A percentile compares a stretch with the other conserved stretches of the same genome.
Evolutionary conservation across 129 eudicot genomes (phyloP).

Genomic region (Daucus carota): DH1_v3.0 NC_030384.2:30585501-30586000

Average conservation of each 20-base stretch:
- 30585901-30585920: constrained; percentile 8
- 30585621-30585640: not conserved
- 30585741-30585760: not conserved
- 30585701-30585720: not conserved
- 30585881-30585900: not conserved
- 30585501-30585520: not conserved
- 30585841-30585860: not conserved
- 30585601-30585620: not conserved
- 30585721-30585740: not conserved
- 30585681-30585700: not conserved
- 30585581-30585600: not conserved
- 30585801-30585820: not conserved
- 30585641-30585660: not conserved
- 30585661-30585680: not conserved
- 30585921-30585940: constrained; percentile 1
- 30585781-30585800: not conserved
- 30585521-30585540: not conserved
- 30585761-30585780: not conserved
- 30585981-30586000: not conserved
- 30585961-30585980: not conserved
- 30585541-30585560: not conserved
- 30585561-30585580: not conserved
- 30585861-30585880: not conserved
- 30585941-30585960: not conserved
- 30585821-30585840: not conserved